phyloP scores from a whole-genome alignment of 2,329 filamentous ascomycete genomes.

The Seiridium cupressi region DNA sequence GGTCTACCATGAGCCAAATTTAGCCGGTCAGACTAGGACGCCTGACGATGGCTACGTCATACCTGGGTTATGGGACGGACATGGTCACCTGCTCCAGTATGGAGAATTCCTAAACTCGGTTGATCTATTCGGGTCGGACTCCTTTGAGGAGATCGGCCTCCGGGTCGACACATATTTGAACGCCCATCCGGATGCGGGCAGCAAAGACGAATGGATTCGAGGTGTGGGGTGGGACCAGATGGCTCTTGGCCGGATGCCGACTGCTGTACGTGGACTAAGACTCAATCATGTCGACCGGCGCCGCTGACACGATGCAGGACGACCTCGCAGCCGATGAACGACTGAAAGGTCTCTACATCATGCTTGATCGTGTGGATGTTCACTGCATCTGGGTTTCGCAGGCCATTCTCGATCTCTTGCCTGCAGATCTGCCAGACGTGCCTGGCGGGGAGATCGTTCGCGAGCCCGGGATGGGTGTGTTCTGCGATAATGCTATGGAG shows the following conservation, averaged over 20 bases:
- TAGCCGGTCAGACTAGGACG: constrained; percentile 24
- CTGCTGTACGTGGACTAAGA: constrained; percentile 45
- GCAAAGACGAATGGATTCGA: constrained; percentile 58
- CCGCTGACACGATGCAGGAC: constrained; percentile 31
- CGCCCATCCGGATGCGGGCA: constrained; percentile 49
- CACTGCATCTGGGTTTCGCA: constrained; percentile 70
- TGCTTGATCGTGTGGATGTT: constrained; percentile 68
- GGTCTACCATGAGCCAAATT: constrained; percentile 38
- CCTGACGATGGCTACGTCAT: constrained; percentile 52
- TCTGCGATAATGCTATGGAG: constrained; percentile 73
- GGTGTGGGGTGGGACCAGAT: constrained; percentile 73
- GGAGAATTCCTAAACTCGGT: constrained; percentile 67
- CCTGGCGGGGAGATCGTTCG: constrained; percentile 64
- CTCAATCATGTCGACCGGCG: constrained; percentile 8
- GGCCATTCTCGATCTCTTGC: constrained; percentile 60
- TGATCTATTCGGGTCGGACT: constrained; percentile 58
- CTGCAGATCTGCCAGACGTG: constrained; percentile 47
- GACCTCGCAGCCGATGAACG: constrained; percentile 52
- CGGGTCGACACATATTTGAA: constrained; percentile 52
- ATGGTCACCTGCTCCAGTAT: constrained; percentile 65
- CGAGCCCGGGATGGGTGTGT: constrained; percentile 63
- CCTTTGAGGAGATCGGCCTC: constrained; percentile 51
- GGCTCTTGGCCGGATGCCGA: constrained; percentile 63
- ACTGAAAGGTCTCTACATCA: constrained; percentile 59
- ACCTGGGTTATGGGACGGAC: constrained; percentile 69